phyloP scores from a whole-genome alignment of 2,329 filamentous ascomycete genomes.

The Penicillium sp. region DNA sequence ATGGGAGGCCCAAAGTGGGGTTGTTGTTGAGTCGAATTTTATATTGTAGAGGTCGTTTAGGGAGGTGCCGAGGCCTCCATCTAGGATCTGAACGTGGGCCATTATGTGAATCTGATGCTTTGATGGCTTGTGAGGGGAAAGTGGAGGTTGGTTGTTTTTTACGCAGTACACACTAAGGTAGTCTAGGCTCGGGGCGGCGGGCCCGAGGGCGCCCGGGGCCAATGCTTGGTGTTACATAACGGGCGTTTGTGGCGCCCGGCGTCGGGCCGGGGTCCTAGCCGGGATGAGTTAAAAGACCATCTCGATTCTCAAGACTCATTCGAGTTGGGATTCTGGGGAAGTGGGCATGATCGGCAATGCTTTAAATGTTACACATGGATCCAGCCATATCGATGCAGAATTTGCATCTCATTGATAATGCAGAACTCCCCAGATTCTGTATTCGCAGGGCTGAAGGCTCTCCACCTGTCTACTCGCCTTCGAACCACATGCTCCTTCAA shows the following conservation, averaged over 20 bases:
- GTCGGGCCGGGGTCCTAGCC: neutral
- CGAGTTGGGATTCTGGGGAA: too few relatives aligned
- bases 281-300: too few relatives aligned
- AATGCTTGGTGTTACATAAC: conserved; percentile 3
- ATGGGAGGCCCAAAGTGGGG: conserved; percentile 65
- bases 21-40: conserved; percentile 47
- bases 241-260: neutral
- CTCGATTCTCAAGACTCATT: too few relatives aligned
- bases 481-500: conserved; percentile 30
- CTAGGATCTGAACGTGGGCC: conserved; percentile 52
- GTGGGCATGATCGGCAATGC: neutral
- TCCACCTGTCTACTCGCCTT: conserved; percentile 40
- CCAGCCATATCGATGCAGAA: conserved; percentile 22
- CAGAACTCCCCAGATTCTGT: conserved; percentile 18
- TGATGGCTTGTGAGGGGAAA: conserved; percentile 1
- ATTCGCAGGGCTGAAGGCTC: conserved; percentile 5
- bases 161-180: too few relatives aligned
- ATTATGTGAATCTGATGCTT: conserved; percentile 12
- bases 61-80: conserved; percentile 65
- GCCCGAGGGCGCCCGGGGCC: neutral
- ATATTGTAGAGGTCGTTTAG: conserved; percentile 56
- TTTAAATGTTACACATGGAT: conserved; percentile 20
- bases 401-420: conserved; percentile 26
- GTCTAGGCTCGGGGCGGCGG: neutral
- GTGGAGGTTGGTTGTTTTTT: conserved; percentile 9